Conservation (phyloP, 768 basidiomycete species). For the Lentinula aciculospora region DNA sequence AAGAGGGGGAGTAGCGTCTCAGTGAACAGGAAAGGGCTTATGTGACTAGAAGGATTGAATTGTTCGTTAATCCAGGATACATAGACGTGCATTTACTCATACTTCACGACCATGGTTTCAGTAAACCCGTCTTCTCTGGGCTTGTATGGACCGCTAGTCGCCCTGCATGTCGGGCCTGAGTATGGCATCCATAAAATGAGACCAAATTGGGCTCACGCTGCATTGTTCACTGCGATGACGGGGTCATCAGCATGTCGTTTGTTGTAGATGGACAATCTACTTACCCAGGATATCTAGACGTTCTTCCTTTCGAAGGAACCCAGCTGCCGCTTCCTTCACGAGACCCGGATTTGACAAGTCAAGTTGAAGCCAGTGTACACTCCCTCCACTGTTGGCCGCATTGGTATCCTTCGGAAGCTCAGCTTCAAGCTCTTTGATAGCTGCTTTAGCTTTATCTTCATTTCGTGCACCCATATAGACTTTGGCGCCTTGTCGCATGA, state of each 20-base stretch:
- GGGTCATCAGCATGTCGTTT: neutral
- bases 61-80: neutral
- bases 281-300: conserved; percentile 37
- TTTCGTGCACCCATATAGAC: conserved; percentile 29
- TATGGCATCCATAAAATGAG: neutral
- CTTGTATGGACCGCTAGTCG: conserved; percentile 8
- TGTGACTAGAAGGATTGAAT: conserved; percentile 29
- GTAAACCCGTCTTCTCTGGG: conserved; percentile 15
- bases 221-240: neutral
- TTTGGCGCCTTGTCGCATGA: conserved; percentile 37
- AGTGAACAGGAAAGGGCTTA: conserved; percentile 53
- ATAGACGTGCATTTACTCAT: neutral
- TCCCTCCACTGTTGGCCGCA: conserved; percentile 12
- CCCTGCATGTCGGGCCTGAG: neutral
- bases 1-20: conserved; percentile 48
- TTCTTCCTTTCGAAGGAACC: conserved; percentile 30
- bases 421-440: conserved; percentile 26
- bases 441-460: conserved; percentile 22
- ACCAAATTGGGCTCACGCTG: neutral
- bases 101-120: conserved; percentile 34
- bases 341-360: conserved; percentile 31
- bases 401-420: conserved; percentile 19
- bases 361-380: conserved; percentile 28
- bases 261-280: conserved; percentile 1
- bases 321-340: conserved; percentile 27